Evolutionary conservation across 768 basidiomycete species (phyloP), one percentile per base, ranked within the genome.

Genomic region (Dioszegia aurantiaca): DNA sequence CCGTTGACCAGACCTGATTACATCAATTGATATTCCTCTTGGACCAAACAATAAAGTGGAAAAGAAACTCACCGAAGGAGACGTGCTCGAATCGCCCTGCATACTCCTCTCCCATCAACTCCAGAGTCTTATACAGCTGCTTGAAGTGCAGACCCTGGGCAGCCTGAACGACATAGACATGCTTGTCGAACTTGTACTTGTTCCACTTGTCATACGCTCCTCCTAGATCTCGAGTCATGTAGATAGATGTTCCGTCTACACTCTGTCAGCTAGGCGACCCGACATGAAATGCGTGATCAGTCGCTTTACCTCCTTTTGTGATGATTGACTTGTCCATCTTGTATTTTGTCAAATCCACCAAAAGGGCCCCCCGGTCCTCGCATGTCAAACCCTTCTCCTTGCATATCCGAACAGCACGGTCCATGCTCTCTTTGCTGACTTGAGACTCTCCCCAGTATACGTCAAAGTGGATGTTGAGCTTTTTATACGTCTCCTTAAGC

Each of bases 141-240:
- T 85, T 80, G 39, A 90, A 81, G 70, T 95, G 92, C 72, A 94
- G 88, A 67, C 88, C 87, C 17, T 88, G 85, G 43, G 78, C 75
- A 26, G 74, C 64, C 0, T 90, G 84, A 45, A 93, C 85, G 72
- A 95, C 90, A 77, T 93, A 94, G 75, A 97, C 87, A 88, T 94
- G 91, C 75, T 86, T 85, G 80, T 89, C 86, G 61, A 87, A 92
- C 59, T 88, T 84, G 82, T 92, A 91, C 73, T 89, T 86, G 67
- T 91, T 87, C 79, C 86, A 90, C 55, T 93, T 87, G 78, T 97
- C 89, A 63, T 87, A 86, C 0, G 93, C 92, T 21, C 87, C 94
- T 45, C 86, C 93, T 59, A 99, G 90, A 77, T 99, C 94, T 47
- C 94, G 90, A 9, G 90, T 92, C 52, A 94, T 83, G 76, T 95